Percentiles rank a stretch among this genome's conserved stretches.
These are phyloP conservation scores for Lentinula edodes DNA, from an alignment of 768 basidiomycete genomes.

Conservation along the genomic window DNA sequence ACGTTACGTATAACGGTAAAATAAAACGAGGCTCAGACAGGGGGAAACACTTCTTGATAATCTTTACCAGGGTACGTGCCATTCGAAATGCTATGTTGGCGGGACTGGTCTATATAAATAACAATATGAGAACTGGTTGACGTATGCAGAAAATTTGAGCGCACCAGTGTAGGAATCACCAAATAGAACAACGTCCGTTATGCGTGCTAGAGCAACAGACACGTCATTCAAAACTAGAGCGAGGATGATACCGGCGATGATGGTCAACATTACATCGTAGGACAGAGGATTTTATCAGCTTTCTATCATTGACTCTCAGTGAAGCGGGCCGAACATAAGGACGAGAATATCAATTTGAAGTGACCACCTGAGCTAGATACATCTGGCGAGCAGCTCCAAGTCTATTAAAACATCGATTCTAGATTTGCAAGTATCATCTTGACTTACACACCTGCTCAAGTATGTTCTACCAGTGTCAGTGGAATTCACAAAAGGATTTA, in stretches of 20 bases:
- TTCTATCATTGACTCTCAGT: neutral
- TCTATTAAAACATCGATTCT: no score
- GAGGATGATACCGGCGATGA: neutral
- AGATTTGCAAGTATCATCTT: neutral
- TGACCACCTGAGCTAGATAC: neutral
- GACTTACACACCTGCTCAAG: no score
- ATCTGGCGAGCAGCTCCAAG: neutral
- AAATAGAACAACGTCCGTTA: constrained; percentile 7
- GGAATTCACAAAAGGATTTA: neutral
- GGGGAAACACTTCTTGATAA: constrained; percentile 19
- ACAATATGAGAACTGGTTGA: neutral
- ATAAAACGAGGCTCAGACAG: constrained; percentile 7
- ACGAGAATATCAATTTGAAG: neutral
- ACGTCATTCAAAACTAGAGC: neutral
- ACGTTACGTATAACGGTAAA: neutral
- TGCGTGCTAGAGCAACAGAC: neutral
- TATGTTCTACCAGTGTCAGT: no score
- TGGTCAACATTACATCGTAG: neutral
- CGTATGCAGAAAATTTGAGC: no score
- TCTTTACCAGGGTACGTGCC: constrained; percentile 17
- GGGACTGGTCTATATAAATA: constrained; percentile 14
- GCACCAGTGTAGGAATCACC: constrained; percentile 8
- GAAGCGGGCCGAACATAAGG: neutral
- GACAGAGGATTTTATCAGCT: neutral
- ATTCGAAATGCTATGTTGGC: constrained; percentile 16